Percentiles rank a stretch among this genome's conserved stretches.
These are phyloP conservation scores for Quercus glauca DNA, from an alignment of 306 rosid species.

Conservation along the genomic window DNA sequence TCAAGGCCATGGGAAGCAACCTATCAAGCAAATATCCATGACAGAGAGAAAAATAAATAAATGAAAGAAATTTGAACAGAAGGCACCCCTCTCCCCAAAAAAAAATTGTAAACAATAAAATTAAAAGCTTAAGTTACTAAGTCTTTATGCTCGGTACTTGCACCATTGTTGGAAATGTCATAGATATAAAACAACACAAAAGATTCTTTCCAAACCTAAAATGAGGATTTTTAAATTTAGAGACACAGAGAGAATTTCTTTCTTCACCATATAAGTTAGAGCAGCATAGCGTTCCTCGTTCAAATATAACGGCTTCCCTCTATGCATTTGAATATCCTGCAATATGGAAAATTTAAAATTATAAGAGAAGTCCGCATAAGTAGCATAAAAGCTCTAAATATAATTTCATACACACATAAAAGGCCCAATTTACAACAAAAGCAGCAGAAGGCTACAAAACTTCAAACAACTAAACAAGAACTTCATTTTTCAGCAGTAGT, in stretches of 20 bases:
- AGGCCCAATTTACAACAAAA: not conserved
- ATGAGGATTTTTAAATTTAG: conserved; percentile 1
- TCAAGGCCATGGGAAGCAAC: conserved; percentile 99
- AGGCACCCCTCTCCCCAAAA: not conserved
- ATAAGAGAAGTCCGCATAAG: not conserved
- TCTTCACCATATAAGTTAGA: conserved; percentile 74
- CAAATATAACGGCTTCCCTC: conserved; percentile 92
- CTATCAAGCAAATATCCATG: conserved; percentile 29
- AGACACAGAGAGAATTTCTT: not conserved
- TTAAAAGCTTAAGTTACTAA: too few species aligned
- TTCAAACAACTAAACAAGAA: not conserved
- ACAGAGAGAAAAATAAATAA: not conserved
- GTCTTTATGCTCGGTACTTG: not conserved
- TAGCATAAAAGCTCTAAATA: not conserved
- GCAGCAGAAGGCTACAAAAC: not conserved
- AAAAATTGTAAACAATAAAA: not conserved
- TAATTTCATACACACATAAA: not conserved
- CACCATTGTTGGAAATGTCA: not conserved
- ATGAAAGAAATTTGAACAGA: not conserved
- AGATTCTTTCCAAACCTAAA: not conserved
- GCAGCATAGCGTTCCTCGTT: conserved; percentile 93
- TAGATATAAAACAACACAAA: not conserved
- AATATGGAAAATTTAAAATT: conserved; percentile 4
- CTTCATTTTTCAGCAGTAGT: conserved; percentile 2
- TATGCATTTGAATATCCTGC: conserved; percentile 76